Conservation (phyloP, 805 yeast species). For the Debaryomyces maramus region DNA sequence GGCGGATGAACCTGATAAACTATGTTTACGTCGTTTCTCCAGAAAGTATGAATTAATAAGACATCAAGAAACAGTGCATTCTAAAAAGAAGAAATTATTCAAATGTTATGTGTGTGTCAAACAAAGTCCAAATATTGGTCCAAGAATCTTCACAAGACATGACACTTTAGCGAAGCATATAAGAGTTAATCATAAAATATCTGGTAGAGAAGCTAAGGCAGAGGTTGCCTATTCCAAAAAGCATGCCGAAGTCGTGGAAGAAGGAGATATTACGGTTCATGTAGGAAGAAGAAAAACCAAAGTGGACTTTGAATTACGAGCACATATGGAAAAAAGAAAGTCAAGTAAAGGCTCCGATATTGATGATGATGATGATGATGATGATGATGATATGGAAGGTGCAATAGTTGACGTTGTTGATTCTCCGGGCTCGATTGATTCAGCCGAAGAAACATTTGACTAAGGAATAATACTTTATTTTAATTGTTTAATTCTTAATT, state of each 20-base stretch:
- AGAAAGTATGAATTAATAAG: slow-evolving; percentile 87
- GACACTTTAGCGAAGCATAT: slow-evolving; percentile 95
- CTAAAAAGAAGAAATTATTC: slow-evolving; percentile 79
- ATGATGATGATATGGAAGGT: background rate
- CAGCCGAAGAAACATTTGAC: slow-evolving; percentile 1
- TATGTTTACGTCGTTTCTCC: slow-evolving; percentile 44
- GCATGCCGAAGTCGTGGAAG: slow-evolving; percentile 49
- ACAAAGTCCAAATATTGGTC: slow-evolving; percentile 52
- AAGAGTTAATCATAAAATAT: slow-evolving; percentile 45
- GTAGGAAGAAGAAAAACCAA: slow-evolving; percentile 47
- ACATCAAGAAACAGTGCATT: slow-evolving; percentile 96
- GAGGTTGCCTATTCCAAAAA: slow-evolving; percentile 47
- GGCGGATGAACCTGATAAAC: slow-evolving; percentile 41
- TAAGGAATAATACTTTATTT: background rate
- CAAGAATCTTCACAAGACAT: slow-evolving; percentile 86
- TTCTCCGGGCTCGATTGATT: slow-evolving; percentile 10
- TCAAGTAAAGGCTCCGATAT: slow-evolving; percentile 14
- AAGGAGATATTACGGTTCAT: slow-evolving; percentile 47
- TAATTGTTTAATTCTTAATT: background rate
- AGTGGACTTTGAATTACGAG: slow-evolving; percentile 46
- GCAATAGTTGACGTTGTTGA: slow-evolving; percentile 7
- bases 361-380: slow-evolving; percentile 7
- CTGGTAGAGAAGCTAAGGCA: slow-evolving; percentile 48
- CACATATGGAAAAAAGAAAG: slow-evolving; percentile 42
- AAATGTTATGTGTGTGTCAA: slow-evolving; percentile 85